Percentiles rank a stretch among this genome's conserved stretches.
phyloP scores from a whole-genome alignment of 2,329 filamentous ascomycete species.

The Dothiorella sarmentorum region DNA sequence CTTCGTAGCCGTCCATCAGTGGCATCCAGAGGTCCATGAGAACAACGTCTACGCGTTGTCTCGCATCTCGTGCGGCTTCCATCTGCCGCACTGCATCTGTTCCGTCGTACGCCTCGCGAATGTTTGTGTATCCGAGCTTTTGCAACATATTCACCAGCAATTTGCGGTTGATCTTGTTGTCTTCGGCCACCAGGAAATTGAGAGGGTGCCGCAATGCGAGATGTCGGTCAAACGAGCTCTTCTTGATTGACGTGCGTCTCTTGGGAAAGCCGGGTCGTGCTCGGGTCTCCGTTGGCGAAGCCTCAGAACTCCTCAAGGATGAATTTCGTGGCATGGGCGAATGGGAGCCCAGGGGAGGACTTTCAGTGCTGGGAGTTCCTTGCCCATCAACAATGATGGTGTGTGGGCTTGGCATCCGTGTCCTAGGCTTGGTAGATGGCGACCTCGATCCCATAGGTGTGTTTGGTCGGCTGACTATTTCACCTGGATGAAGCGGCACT shows the following conservation, averaged over 20 bases:
- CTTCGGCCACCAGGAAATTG: slow-evolving; percentile 67
- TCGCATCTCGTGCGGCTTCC: slow-evolving; percentile 37
- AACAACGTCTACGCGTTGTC: slow-evolving; percentile 55
- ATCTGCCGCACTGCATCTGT: slow-evolving; percentile 64
- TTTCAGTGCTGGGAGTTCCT: background rate
- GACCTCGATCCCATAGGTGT: slow-evolving; percentile 9
- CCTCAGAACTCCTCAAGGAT: slow-evolving; percentile 26
- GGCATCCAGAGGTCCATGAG: slow-evolving; percentile 79
- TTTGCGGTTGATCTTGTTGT: slow-evolving; percentile 69
- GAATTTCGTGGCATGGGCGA: slow-evolving; percentile 11
- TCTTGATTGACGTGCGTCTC: slow-evolving; percentile 21
- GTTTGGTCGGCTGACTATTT: slow-evolving; percentile 27
- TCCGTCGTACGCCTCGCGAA: slow-evolving; percentile 66
- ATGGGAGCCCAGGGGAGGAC: slow-evolving; percentile 21
- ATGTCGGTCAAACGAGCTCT: slow-evolving; percentile 50
- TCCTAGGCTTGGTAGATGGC: slow-evolving; percentile 16
- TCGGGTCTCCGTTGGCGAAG: slow-evolving; percentile 18
- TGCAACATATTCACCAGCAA: slow-evolving; percentile 64
- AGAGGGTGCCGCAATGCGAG: slow-evolving; percentile 60
- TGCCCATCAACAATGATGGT: slow-evolving; percentile 2
- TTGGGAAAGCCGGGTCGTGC: background rate
- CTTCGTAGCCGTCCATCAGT: slow-evolving; percentile 68
- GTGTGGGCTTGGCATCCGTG: slow-evolving; percentile 10
- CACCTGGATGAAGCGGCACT: slow-evolving; percentile 56
- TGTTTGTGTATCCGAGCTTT: slow-evolving; percentile 62